Percentiles rank a stretch among this genome's conserved stretches.
These are phyloP conservation scores for Umbelopsis ramanniana DNA, from an alignment of 192 early-diverging fungal genomes.

Conservation along the genomic window DNA sequence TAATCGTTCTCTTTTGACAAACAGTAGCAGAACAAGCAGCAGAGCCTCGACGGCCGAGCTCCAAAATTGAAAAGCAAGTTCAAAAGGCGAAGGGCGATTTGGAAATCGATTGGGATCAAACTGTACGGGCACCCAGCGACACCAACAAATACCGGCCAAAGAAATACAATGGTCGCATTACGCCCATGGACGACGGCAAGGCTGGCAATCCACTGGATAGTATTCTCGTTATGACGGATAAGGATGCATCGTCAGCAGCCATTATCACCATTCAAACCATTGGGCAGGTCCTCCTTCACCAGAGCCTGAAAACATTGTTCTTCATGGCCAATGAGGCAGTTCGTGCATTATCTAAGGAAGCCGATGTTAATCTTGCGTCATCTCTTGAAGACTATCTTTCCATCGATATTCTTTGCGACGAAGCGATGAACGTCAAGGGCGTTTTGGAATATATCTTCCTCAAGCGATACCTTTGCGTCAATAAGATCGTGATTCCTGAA, in stretches of 20 bases:
- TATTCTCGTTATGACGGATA: constrained; percentile 16
- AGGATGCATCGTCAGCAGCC: constrained; percentile 1
- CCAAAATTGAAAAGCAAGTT: constrained; percentile 7
- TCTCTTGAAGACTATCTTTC: constrained; percentile 45
- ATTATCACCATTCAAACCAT: constrained; percentile 24
- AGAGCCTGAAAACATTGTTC: constrained; percentile 24
- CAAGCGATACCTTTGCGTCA: constrained; percentile 45
- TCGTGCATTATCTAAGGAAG: constrained; percentile 11
- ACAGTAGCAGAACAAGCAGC: neutral
- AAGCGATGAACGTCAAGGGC: constrained; percentile 38
- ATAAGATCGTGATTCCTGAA: constrained; percentile 45
- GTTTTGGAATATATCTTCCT: constrained; percentile 48
- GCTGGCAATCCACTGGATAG: constrained; percentile 7
- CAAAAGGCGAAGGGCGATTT: neutral
- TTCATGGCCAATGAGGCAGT: constrained; percentile 39
- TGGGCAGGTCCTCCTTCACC: neutral
- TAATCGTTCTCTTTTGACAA: neutral
- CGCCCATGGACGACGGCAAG: constrained; percentile 19
- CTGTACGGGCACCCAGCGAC: constrained; percentile 1
- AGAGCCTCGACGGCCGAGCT: constrained; percentile 6
- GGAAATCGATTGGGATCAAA: constrained; percentile 16
- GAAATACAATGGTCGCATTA: constrained; percentile 8
- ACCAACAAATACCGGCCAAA: neutral
- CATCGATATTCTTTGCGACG: constrained; percentile 43
- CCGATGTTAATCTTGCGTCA: constrained; percentile 38